Evolutionary conservation across 73 alveolate species (phyloP), one percentile per base, ranked within the genome.

Genomic region (Breviolum minutum): DNA sequence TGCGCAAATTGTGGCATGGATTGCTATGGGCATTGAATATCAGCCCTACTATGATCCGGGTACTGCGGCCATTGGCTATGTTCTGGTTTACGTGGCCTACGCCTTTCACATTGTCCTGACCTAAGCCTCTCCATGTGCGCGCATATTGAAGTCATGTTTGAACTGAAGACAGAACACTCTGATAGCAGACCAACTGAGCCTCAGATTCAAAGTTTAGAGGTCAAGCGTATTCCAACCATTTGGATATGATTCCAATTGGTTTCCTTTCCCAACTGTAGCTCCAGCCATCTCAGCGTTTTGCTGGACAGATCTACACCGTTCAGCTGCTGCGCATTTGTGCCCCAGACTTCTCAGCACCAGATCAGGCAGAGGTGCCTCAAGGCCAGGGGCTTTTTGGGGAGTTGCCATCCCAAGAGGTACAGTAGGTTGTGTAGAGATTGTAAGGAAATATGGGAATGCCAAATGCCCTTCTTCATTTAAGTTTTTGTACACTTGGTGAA

Each of bases 261-360:
- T 40, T 40, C n/a, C n/a, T n/a, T n/a, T n/a, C n/a, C n/a, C n/a
- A n/a, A n/a, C n/a, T n/a, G n/a, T n/a, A n/a, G n/a, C n/a, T n/a
- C 54, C 54, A 40, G 54, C 54, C 54, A 40, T 40, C 54, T 40
- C 54, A 22, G 24, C 77, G 77, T 22, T 22, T 68, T 68, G 32
- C 94, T 29, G 11, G 81, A 29, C 60, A 92, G 98, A 92, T 92
- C 98, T 92, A 92, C 90, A 92, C 98, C 81, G 26, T 92, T 9
- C 98, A 92, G 90, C 91, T 92, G 98, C 91, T 92, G 54, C 98
- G 98, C 80, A 92, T 92, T n/a, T 92, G 98, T 30, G 98, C 98
- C 20, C 98, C 98, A 17, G 98, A 92, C 98, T 92, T 92, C 90
- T 74, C 91, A 7, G 98, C 98, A 61, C 98, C 98, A 13, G 98